Evolutionary conservation across 768 basidiomycete species (phyloP), one percentile per base, ranked within the genome.

Genomic region (Dacryopinax primogenitus): DNA sequence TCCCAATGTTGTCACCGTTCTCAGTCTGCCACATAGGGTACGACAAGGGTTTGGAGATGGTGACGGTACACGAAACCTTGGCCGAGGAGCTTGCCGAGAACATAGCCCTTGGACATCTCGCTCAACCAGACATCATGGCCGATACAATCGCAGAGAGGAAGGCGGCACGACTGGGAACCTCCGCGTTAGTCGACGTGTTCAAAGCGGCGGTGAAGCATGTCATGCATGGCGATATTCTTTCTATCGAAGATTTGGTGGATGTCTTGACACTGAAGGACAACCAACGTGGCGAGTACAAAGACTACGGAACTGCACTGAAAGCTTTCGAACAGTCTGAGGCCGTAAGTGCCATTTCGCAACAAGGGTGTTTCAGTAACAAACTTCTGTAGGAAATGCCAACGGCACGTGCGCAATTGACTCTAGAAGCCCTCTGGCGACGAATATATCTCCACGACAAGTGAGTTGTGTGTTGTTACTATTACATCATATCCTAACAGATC

Each of bases 381-480:
- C 44, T 61, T 18, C 34, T 35, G 34, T 63, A 91, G 87, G 80
- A 82, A 63, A 71, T 90, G 1, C 92, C 92, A 0, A 83, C 85
- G 66, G 82, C 82, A 33, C 80, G 93, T 61, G 81, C 81, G 72
- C 71, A 81, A 41, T 83, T 87, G 28, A 86, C 90, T 2, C 82
- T 89, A 71, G 80, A 85, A 51, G 84, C 83, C 33, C 80, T 90
- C 16, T 97, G 94, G 94, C 82, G 94, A 35, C 80, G 94, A 33
- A 82, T 95, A 51, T 95, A 89, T 72, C 80, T 88, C 63, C 86
- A 90, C 62, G 92, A 97, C 73, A 84, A 96, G 93, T 95, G 74
- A 67, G 86, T 79, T 1, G 15, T 51, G n/a, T n/a, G n/a, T n/a
- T n/a, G n/a, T n/a, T n/a, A n/a, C n/a, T n/a, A n/a, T n/a, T n/a